phyloP scores from a whole-genome alignment of 2,329 filamentous ascomycete species.

The Aspergillus carbonarius region DNA sequence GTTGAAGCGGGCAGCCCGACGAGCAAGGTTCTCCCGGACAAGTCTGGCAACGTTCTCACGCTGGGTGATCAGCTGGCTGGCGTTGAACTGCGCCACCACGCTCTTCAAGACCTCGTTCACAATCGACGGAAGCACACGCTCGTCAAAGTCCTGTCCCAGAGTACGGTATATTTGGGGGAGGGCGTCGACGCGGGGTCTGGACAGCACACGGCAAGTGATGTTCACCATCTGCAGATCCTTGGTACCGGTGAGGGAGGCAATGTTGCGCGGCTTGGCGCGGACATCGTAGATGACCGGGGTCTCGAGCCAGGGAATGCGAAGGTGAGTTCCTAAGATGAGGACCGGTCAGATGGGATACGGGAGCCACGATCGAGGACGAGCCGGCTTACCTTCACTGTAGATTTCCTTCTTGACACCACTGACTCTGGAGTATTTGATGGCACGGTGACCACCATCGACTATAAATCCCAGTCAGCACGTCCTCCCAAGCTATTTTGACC shows the following conservation, averaged over 20 bases:
- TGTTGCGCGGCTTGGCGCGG: slow-evolving; percentile 93
- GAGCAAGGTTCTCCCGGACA: slow-evolving; percentile 88
- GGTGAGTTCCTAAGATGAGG: slow-evolving; percentile 71
- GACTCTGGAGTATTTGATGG: slow-evolving; percentile 95
- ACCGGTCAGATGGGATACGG: not conserved
- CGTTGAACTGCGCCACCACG: slow-evolving; percentile 98
- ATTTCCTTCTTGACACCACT: slow-evolving; percentile 95
- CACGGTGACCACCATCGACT: slow-evolving; percentile 97
- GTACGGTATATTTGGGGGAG: slow-evolving; percentile 97
- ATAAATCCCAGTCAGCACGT: slow-evolving; percentile 16
- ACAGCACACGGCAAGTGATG: slow-evolving; percentile 99
- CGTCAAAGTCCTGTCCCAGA: slow-evolving; percentile 92
- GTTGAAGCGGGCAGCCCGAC: slow-evolving; percentile 92
- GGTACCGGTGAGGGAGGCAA: slow-evolving; percentile 94
- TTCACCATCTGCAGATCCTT: slow-evolving; percentile 99
- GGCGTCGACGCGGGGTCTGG: slow-evolving; percentile 79
- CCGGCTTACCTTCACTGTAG: slow-evolving; percentile 77
- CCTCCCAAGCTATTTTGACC: not conserved
- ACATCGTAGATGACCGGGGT: slow-evolving; percentile 97
- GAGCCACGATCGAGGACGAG: slow-evolving; percentile 12
- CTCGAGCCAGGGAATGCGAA: slow-evolving; percentile 95
- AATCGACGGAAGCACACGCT: slow-evolving; percentile 93
- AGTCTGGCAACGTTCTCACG: slow-evolving; percentile 92
- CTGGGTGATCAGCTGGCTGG: slow-evolving; percentile 96
- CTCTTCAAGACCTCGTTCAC: slow-evolving; percentile 99